Conservation (phyloP, 2,329 filamentous ascomycete genomes). For the Bipolaris oryzae region DNA sequence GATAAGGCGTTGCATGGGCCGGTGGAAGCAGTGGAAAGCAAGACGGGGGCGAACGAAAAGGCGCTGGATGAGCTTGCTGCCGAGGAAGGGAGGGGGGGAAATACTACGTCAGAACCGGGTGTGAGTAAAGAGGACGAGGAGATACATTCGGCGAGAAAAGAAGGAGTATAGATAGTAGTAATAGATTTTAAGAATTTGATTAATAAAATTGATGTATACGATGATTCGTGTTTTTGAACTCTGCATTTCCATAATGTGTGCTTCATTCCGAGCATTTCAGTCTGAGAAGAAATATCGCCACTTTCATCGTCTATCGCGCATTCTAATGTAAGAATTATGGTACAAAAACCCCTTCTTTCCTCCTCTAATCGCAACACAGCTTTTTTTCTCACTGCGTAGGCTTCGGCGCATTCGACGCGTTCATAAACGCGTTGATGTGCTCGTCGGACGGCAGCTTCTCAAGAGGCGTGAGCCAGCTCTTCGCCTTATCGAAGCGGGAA, state of each 20-base stretch:
- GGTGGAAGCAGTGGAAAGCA: slow-evolving; percentile 28
- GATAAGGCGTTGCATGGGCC: slow-evolving; percentile 22
- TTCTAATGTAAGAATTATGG: not conserved
- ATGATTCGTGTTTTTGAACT: not conserved
- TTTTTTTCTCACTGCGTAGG: slow-evolving; percentile 3
- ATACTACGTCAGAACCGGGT: slow-evolving; percentile 16
- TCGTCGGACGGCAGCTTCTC: slow-evolving; percentile 41
- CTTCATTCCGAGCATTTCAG: not conserved
- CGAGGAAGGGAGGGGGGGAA: slow-evolving; percentile 37
- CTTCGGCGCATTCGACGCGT: slow-evolving; percentile 16
- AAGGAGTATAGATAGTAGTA: not conserved
- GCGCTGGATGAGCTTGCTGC: slow-evolving; percentile 34
- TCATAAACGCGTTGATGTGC: slow-evolving; percentile 32
- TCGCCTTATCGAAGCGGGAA: slow-evolving; percentile 38
- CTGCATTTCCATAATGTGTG: slow-evolving; percentile 1
- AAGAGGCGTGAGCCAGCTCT: slow-evolving; percentile 39
- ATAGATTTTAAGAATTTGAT: not conserved
- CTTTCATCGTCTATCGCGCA: not conserved
- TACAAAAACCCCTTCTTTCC: not conserved
- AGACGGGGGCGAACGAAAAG: slow-evolving; percentile 27
- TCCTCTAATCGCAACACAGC: not conserved
- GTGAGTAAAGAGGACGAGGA: not conserved
- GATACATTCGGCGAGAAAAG: not conserved
- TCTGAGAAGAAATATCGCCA: not conserved
- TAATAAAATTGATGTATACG: not conserved